Conservation (phyloP, 768 basidiomycete genomes). For the Rhizopogon vulgaris region DNA sequence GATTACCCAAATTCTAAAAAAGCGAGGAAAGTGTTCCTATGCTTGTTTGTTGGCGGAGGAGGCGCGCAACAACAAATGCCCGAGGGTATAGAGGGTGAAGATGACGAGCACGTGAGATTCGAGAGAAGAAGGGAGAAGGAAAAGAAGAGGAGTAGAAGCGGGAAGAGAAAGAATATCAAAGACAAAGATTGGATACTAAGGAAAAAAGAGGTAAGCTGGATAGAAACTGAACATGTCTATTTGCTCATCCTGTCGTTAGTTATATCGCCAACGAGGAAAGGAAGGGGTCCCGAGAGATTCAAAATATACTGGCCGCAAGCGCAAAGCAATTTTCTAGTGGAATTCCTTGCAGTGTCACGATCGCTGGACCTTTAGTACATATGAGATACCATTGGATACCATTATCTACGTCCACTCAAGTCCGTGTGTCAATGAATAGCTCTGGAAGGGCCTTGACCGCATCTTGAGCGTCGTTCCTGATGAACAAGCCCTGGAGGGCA, state of each 20-base stretch:
- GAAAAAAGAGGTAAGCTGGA: slow-evolving; percentile 81
- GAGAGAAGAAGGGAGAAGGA: slow-evolving; percentile 75
- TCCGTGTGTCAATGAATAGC: slow-evolving; percentile 27
- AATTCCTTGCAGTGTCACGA: slow-evolving; percentile 14
- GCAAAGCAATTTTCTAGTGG: slow-evolving; percentile 65
- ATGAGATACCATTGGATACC: not conserved
- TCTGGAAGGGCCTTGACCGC: slow-evolving; percentile 48
- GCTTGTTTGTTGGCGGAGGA: slow-evolving; percentile 84
- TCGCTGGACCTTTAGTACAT: not conserved
- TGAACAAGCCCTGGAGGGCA: slow-evolving; percentile 91
- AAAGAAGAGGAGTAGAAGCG: slow-evolving; percentile 46
- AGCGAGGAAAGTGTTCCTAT: slow-evolving; percentile 91
- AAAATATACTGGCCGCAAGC: slow-evolving; percentile 89
- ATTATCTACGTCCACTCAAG: slow-evolving; percentile 15
- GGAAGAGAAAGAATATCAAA: slow-evolving; percentile 68
- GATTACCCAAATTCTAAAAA: slow-evolving; percentile 98
- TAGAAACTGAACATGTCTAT: not conserved
- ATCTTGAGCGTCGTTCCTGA: slow-evolving; percentile 56
- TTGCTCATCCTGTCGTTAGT: slow-evolving; percentile 30
- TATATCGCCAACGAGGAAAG: slow-evolving; percentile 82
- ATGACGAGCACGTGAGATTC: slow-evolving; percentile 56
- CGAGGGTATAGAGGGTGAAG: slow-evolving; percentile 68
- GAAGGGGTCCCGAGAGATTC: slow-evolving; percentile 80
- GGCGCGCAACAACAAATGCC: slow-evolving; percentile 67
- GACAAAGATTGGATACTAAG: slow-evolving; percentile 90